Base-by-base conservation (phyloP, 768 basidiomycete species). In the Mycena rebaudengoi region DNA sequence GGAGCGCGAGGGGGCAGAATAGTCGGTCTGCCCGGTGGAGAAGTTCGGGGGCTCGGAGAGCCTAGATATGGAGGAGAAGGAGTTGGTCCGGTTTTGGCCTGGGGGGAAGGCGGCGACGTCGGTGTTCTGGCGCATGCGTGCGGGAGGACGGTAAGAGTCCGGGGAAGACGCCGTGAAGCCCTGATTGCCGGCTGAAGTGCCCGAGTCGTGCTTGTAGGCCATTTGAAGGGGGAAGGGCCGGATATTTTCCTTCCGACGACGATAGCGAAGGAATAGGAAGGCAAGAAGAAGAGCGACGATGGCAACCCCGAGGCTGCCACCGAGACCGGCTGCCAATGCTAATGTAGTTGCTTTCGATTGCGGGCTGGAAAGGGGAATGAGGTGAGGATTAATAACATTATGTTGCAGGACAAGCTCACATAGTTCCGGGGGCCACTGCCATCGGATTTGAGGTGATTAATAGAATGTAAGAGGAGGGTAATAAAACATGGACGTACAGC, bases 341-440 rank as follows among this genome's bases (percentile, higher is more conserved):
- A 69, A 40, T 1, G 29, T 16, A 11, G 51, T 63, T 10, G 71
- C 73, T 40, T 60, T 66, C 3, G 50, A 49, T 11, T n/a, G 26
- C 7, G 66, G 29, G 10, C 70, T 71, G 58, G 43, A 10, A 33
- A 11, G 33, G 7, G n/a, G 0, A 13, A 18, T 41, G 43, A 46
- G 14, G 16, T 23, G 16, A 29, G 2, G 33, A 32, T 25, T 28
- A 18, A 44, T 20, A n/a, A 12, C 18, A 28, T 32, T 12, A 51
- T 39, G 21, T 25, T 14, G 20, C n/a, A 16, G n/a, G 30, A 3
- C n/a, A 11, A 64, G 26, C 75, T 37, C 68, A 78, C 78, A 79
- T 70, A n/a, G 74, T 68, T 13, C 74, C 75, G 7, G 79, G 76
- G n/a, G 76, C 73, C 21, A 86, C 66, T 60, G 29, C 16, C 35